Percentiles rank a stretch among this genome's conserved stretches.
These are phyloP conservation scores for Poa pratensis DNA, from an alignment of 176 grass and related monocot genomes.

Conservation along the genomic window DNA sequence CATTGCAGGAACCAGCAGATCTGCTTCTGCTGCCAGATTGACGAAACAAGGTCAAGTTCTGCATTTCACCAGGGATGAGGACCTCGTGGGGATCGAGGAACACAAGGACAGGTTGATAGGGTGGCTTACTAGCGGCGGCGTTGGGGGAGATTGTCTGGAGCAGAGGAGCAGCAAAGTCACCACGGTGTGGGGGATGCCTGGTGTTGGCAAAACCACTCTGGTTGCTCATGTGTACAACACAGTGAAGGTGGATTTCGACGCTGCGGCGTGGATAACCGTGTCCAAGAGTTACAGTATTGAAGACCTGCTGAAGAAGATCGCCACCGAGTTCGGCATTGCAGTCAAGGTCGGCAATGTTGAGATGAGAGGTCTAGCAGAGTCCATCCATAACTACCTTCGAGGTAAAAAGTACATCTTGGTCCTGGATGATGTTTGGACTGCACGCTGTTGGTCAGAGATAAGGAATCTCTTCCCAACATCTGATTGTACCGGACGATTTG, in stretches of 20 bases:
- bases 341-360: background rate
- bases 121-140: background rate
- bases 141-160: background rate
- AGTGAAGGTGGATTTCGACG: background rate
- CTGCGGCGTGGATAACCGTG: background rate
- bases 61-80: background rate
- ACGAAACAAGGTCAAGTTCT: background rate
- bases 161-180: background rate
- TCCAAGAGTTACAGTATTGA: background rate
- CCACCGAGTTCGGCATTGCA: background rate
- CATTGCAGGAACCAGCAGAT: background rate
- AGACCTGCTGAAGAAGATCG: background rate
- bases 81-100: slow-evolving; percentile 17
- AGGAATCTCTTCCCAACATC: background rate
- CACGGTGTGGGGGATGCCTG: slow-evolving; percentile 31
- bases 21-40: background rate
- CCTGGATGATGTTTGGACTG: slow-evolving; percentile 15
- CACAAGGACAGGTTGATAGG: background rate
- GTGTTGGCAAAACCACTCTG: slow-evolving; percentile 35
- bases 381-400: background rate
- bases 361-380: background rate
- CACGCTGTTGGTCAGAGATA: background rate
- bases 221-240: background rate
- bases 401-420: slow-evolving; percentile 11
- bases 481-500: background rate